phyloP scores from a whole-genome alignment of 768 basidiomycete genomes.

The Lactifluus rugatus region DNA sequence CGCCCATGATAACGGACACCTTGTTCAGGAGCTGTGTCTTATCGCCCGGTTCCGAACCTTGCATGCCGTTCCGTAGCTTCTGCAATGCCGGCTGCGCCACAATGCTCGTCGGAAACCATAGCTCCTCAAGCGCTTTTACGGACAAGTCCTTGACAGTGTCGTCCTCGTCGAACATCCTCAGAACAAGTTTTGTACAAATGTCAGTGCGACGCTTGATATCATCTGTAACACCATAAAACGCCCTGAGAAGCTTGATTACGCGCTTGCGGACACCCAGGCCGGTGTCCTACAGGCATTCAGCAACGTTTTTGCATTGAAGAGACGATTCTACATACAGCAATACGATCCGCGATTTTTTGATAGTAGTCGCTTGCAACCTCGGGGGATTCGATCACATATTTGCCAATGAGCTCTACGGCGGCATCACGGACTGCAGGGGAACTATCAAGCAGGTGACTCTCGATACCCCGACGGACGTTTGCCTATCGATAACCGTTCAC shows the following conservation, averaged over 20 bases:
- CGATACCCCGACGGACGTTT: constrained; percentile 78
- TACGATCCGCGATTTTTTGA: constrained; percentile 76
- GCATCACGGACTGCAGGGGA: constrained; percentile 95
- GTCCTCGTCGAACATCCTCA: constrained; percentile 87
- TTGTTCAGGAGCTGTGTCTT: constrained; percentile 51
- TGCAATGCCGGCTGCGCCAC: constrained; percentile 24
- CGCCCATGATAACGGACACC: constrained; percentile 77
- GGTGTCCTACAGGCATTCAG: constrained; percentile 55
- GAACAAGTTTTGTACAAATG: constrained; percentile 71
- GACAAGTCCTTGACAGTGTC: constrained; percentile 92
- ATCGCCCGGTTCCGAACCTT: constrained; percentile 30
- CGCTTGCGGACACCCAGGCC: constrained; percentile 90
- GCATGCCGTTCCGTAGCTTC: constrained; percentile 22
- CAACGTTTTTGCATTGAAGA: neutral
- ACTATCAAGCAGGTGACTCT: constrained; percentile 80
- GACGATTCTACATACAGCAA: constrained; percentile 51
- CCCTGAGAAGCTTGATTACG: constrained; percentile 88
- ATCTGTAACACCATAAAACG: constrained; percentile 60
- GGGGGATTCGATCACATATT: constrained; percentile 85
- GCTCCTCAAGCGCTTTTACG: constrained; percentile 78
- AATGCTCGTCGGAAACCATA: constrained; percentile 62
- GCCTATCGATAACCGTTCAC: constrained; percentile 33
- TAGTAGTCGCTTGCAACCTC: constrained; percentile 89
- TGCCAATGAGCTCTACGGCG: constrained; percentile 95
- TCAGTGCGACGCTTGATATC: constrained; percentile 57